Evolutionary conservation across 139 green algal species (phyloP), one percentile per base, ranked within the genome.

Genomic region (Bryopsis sp.): DNA sequence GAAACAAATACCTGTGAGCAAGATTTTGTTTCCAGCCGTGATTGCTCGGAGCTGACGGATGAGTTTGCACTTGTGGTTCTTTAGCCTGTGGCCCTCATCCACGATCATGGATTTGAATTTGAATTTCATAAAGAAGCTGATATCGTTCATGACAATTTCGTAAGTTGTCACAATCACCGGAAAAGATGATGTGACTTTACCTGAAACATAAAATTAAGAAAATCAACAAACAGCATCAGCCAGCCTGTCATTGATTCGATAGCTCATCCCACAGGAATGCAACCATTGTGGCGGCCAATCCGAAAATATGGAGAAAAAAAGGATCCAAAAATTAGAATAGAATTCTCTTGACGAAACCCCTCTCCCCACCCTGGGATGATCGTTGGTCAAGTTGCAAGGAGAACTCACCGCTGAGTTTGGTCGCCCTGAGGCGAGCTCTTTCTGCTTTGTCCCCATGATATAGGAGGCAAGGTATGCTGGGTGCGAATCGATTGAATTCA

Each of bases 51-150:
- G 86, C 80, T 97, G 86, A 0, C 86, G 78, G n/a, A 99, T 76
- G 31, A 98, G 85, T 78, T 81, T 83, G 85, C 93, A 98, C 68
- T 97, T 81, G 57, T 82, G 89, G 83, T 98, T 98, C 86, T 98
- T 98, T 39, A 98, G 78, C 31, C 93, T 85, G 81, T 98, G 93
- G 32, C 93, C 93, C 85, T 97, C 91, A 59, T 97, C 91, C 48
- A 97, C 89, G 29, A 95, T 80, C 1, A 97, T 22, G 73, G 93
- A 94, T 80, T 93, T 97, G 78, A 79, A 95, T 50, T 84, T 37
- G 74, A 54, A 54, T 33, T 57, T 50, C 24, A 57, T 50, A 36
- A 99, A 79, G 68, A 84, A 79, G 73, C 87, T 90, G 48, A 78
- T 67, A 73, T 98, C 94, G 3, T 79, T 74, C 43, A 98, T 92